Evolutionary conservation across 805 yeast species (phyloP), one percentile per base, ranked within the genome.

Genomic region (Saccharomycopsis schoenii): DNA sequence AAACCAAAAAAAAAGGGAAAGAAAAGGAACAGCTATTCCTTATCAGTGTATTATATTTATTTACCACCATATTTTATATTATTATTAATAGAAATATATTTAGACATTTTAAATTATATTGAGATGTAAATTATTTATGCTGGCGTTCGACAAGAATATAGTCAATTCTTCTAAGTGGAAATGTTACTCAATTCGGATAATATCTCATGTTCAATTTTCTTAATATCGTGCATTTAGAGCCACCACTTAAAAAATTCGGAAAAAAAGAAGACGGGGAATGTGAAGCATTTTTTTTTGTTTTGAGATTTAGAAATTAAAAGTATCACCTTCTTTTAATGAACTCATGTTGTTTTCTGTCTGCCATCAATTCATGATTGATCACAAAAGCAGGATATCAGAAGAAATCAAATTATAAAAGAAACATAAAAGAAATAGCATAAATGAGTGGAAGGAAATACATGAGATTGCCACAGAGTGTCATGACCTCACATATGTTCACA

Each of bases 401-500:
- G 34, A 29, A 29, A 29, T 29, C 15, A 37, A 37, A 5, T 14
- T 37, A 37, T 47, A 47, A 47, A 47, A n/a, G 21, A 14, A 25
- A 47, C 15, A 47, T 12, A 5, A n/a, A 10, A 24, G 14, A 47
- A 21, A 47, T 14, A 21, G n/a, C n/a, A n/a, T 21, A 21, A 47
- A 47, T 47, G 52, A 47, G 34, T 47, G 52, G 52, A 21, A 47
- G 52, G 25, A 47, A 47, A 24, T 61, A 61, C 37, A 57, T 59
- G 58, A 58, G 57, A 40, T 54, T 61, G 15, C 43, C 61, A 17
- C 52, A 59, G 50, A 61, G 54, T 29, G 64, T 61, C 39, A 58
- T 58, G 50, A 56, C 52, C 47, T 39, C 58, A 11, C 61, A 61
- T 14, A 47, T 62, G 15, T 62, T 62, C 52, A 61, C 59, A 36